A percentile compares a stretch with the other conserved stretches of the same genome.
phyloP scores from a whole-genome alignment of 345 rosid genomes.

The Arabidopsis arenosa region DNA sequence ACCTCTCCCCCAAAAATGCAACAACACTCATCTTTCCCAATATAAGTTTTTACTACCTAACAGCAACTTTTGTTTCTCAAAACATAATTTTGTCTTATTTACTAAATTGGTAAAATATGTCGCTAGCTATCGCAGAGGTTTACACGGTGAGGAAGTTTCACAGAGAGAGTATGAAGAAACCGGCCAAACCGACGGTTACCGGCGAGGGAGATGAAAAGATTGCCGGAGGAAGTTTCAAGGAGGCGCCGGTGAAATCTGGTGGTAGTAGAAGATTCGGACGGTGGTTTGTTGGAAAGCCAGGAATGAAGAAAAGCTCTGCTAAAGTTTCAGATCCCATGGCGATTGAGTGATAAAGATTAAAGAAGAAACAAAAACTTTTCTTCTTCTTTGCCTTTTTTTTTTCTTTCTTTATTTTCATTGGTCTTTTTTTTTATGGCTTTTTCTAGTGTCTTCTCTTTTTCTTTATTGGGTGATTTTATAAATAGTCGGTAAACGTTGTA shows the following conservation, averaged over 20 bases:
- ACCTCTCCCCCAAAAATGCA: slow-evolving; percentile 39
- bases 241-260: slow-evolving; percentile 27
- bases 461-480: slow-evolving; percentile 14
- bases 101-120: slow-evolving; percentile 26
- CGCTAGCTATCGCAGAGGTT: slow-evolving; percentile 43
- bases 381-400: background rate
- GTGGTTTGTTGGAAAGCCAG: slow-evolving; percentile 34
- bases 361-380: background rate
- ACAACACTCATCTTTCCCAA: slow-evolving; percentile 38
- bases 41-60: background rate
- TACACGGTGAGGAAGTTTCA: slow-evolving; percentile 42
- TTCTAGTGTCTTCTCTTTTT: slow-evolving; percentile 16
- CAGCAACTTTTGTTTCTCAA: slow-evolving; percentile 4
- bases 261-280: slow-evolving; percentile 37
- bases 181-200: slow-evolving; percentile 5
- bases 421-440: background rate
- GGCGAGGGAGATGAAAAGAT: slow-evolving; percentile 32
- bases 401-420: background rate
- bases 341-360: slow-evolving; percentile 30
- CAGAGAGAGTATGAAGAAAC: slow-evolving; percentile 44
- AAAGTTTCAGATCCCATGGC: slow-evolving; percentile 45
- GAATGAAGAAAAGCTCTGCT: slow-evolving; percentile 42
- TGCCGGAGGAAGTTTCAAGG: slow-evolving; percentile 12
- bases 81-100: background rate
- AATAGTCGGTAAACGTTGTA: slow-evolving; percentile 31